Evolutionary conservation across 495 filamentous ascomycete genomes (phyloP).

Genomic region (Usnea hakonensis): DNA sequence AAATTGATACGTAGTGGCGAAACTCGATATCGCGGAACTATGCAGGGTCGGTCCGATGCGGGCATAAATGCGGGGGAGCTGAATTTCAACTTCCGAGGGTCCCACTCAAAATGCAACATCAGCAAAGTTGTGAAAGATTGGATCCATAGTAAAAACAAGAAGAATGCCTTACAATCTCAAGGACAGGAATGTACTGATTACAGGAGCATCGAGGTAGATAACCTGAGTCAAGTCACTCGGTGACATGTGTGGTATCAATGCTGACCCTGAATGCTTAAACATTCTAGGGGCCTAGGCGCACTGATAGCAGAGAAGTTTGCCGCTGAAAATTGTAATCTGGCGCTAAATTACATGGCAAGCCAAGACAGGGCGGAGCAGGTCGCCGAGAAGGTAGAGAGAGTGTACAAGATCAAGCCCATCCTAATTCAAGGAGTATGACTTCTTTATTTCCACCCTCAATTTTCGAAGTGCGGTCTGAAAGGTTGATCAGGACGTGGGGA

Average conservation of each 20-base stretch:
- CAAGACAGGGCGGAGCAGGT: constrained; percentile 47
- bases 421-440: constrained; percentile 52
- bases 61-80: background rate
- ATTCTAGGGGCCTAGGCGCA: constrained; percentile 55
- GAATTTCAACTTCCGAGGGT: background rate
- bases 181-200: constrained; percentile 58
- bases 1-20: background rate
- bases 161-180: constrained; percentile 56
- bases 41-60: background rate
- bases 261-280: constrained; percentile 1
- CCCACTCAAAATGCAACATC: background rate
- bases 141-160: background rate
- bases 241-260: background rate
- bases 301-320: constrained; percentile 58
- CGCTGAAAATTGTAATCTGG: constrained; percentile 56
- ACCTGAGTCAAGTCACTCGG: constrained; percentile 3
- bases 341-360: constrained; percentile 60
- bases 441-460: background rate
- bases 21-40: background rate
- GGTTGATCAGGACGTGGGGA: constrained; percentile 46
- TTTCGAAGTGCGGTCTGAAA: background rate
- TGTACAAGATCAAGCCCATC: constrained; percentile 48
- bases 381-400: constrained; percentile 41
- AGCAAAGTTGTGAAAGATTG: background rate
- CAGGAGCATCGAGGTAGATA: constrained; percentile 56